Conservation (phyloP, 78 protist species). For the slime mould (Dictyostelium discoideum) region DNA sequence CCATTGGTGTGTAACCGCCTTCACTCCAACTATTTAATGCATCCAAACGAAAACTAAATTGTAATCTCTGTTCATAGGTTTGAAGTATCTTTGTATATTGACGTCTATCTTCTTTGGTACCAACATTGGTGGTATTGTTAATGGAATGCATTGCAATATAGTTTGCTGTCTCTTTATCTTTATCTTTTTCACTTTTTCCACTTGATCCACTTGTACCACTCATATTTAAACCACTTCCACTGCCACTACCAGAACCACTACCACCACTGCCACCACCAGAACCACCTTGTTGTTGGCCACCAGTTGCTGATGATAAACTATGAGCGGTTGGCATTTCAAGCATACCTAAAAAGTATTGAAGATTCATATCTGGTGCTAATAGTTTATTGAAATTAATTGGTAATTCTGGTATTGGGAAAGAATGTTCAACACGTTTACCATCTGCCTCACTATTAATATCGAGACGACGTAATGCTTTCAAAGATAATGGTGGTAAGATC, state of each 20-base stretch:
- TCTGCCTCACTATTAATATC: slow-evolving; percentile 60
- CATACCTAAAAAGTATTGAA: slow-evolving; percentile 52
- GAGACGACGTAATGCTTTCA: slow-evolving; percentile 47
- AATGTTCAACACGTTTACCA: slow-evolving; percentile 27
- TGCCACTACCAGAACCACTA: not conserved
- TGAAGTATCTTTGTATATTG: slow-evolving; percentile 21
- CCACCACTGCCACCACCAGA: not conserved
- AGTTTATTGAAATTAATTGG: slow-evolving; percentile 27
- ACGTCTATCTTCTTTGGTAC: slow-evolving; percentile 28
- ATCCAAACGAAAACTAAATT: slow-evolving; percentile 35
- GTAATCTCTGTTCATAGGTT: slow-evolving; percentile 28
- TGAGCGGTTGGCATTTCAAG: not conserved
- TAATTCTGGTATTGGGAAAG: slow-evolving; percentile 32
- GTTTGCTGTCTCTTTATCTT: not conserved
- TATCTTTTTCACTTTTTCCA: not conserved
- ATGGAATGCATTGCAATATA: not conserved
- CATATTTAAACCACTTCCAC: not conserved
- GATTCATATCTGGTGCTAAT: slow-evolving; percentile 38
- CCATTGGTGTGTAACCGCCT: not conserved
- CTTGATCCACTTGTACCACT: not conserved
- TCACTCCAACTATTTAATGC: slow-evolving; percentile 12
- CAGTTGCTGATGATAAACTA: not conserved
- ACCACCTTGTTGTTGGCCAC: not conserved
- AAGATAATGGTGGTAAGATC: slow-evolving; percentile 34
- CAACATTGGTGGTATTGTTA: not conserved